Evolutionary conservation across 2,329 filamentous ascomycete genomes (phyloP).

Genomic region (Colletotrichum eremochloae): DNA sequence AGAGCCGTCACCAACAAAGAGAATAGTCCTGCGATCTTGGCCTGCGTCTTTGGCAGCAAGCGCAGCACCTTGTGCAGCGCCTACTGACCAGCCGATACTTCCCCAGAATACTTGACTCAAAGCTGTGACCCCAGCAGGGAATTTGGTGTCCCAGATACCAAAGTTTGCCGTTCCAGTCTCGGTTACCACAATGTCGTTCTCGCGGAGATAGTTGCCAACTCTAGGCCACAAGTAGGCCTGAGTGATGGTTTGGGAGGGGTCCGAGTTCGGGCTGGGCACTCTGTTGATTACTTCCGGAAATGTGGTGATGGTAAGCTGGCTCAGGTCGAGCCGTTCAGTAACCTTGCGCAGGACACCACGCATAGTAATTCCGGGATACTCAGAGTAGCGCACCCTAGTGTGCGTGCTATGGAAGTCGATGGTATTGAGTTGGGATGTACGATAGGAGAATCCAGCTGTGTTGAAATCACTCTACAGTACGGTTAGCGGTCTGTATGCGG

Average conservation of each 20-base stretch:
- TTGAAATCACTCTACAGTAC: slow-evolving; percentile 78
- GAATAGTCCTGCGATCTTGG: slow-evolving; percentile 74
- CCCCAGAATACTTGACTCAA: slow-evolving; percentile 85
- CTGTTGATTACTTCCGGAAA: slow-evolving; percentile 68
- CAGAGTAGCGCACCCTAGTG: slow-evolving; percentile 80
- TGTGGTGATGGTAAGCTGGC: slow-evolving; percentile 67
- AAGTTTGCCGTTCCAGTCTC: slow-evolving; percentile 92
- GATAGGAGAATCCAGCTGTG: slow-evolving; percentile 85
- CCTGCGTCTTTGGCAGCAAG: slow-evolving; percentile 78
- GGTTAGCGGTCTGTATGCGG: slow-evolving; percentile 6
- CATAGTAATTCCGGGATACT: slow-evolving; percentile 84
- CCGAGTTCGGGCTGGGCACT: slow-evolving; percentile 54
- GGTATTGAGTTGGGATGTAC: slow-evolving; percentile 80
- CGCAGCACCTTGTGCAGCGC: slow-evolving; percentile 74
- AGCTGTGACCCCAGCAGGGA: slow-evolving; percentile 82
- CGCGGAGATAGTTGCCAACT: slow-evolving; percentile 78
- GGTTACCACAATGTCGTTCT: slow-evolving; percentile 83
- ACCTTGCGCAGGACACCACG: slow-evolving; percentile 82
- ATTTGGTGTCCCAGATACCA: slow-evolving; percentile 87
- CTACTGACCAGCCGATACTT: slow-evolving; percentile 73
- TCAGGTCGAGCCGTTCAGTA: slow-evolving; percentile 69
- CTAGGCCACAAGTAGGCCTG: slow-evolving; percentile 85
- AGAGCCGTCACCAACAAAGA: slow-evolving; percentile 91
- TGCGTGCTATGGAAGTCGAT: slow-evolving; percentile 85
- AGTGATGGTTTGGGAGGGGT: slow-evolving; percentile 65